A percentile compares a stretch with the other conserved stretches of the same genome.
These are phyloP conservation scores for Aureobasidium uvarum DNA, from an alignment of 2,329 filamentous ascomycete species.

Conservation along the genomic window DNA sequence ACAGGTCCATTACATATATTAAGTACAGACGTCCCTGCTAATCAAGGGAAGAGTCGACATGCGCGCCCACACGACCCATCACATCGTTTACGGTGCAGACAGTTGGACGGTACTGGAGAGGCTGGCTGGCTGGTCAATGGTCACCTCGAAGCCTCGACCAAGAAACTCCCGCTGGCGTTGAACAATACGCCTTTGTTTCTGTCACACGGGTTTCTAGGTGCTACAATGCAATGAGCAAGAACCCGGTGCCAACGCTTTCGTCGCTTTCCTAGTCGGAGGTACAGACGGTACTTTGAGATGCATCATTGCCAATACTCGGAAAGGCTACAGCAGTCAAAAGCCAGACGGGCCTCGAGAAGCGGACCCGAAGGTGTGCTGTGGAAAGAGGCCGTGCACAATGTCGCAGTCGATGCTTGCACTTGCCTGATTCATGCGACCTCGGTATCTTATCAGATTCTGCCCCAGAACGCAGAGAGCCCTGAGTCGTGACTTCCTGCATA, in stretches of 20 bases:
- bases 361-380: conserved; percentile 1
- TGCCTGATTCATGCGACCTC: background rate
- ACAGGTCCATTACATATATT: background rate
- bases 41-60: background rate
- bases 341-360: background rate
- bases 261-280: background rate
- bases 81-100: background rate
- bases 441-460: conserved; percentile 11
- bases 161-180: background rate
- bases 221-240: background rate
- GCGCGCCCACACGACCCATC: background rate
- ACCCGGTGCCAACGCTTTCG: background rate
- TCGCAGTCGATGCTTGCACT: background rate
- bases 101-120: conserved; percentile 13
- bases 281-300: background rate
- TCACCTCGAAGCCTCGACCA: conserved; percentile 19
- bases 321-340: background rate
- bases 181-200: background rate
- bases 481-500: conserved; percentile 17
- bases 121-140: conserved; percentile 7
- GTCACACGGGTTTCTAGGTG: background rate
- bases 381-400: conserved; percentile 3
- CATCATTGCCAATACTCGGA: background rate
- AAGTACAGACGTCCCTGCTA: background rate
- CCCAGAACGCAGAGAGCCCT: background rate